Percentiles rank a stretch among this genome's conserved stretches.
Evolutionary conservation across 2,329 filamentous ascomycete genomes (phyloP).

Genomic region (Trichoderma oligosporum): DNA sequence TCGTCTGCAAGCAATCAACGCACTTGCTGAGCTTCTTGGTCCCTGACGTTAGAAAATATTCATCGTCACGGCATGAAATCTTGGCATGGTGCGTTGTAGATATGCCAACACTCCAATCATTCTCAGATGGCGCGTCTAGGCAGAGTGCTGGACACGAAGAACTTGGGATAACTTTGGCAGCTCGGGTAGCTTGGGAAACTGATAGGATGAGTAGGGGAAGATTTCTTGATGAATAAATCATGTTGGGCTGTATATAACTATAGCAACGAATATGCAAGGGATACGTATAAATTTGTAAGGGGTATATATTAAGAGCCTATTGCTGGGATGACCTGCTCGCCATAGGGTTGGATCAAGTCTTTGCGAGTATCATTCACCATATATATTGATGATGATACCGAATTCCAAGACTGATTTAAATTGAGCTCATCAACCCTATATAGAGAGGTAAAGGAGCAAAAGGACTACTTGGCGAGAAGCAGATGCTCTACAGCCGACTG

Average conservation of each 20-base stretch:
- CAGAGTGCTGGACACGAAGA: too few species aligned
- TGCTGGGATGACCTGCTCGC: neutral
- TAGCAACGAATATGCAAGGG: neutral
- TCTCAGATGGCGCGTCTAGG: too few species aligned
- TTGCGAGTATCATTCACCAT: conserved; percentile 1
- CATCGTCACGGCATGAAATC: too few species aligned
- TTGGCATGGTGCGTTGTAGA: too few species aligned
- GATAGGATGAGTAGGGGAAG: conserved; percentile 23
- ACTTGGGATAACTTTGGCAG: neutral
- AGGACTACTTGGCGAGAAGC: neutral
- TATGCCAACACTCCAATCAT: too few species aligned
- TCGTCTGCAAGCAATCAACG: too few species aligned
- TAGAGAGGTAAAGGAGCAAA: neutral
- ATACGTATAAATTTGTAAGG: neutral
- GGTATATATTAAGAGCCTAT: neutral
- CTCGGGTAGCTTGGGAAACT: conserved; percentile 25
- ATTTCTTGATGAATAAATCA: conserved; percentile 8
- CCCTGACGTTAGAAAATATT: too few species aligned
- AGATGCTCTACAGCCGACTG: neutral
- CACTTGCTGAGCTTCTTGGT: too few species aligned
- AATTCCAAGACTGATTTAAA: neutral
- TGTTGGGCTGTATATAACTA: neutral
- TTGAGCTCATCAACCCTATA: conserved; percentile 8
- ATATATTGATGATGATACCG: neutral
- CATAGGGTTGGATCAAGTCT: neutral